Conservation (phyloP, 225 moss, liverwort and hornwort genomes). For the Pseudoscleropodium purum region DNA sequence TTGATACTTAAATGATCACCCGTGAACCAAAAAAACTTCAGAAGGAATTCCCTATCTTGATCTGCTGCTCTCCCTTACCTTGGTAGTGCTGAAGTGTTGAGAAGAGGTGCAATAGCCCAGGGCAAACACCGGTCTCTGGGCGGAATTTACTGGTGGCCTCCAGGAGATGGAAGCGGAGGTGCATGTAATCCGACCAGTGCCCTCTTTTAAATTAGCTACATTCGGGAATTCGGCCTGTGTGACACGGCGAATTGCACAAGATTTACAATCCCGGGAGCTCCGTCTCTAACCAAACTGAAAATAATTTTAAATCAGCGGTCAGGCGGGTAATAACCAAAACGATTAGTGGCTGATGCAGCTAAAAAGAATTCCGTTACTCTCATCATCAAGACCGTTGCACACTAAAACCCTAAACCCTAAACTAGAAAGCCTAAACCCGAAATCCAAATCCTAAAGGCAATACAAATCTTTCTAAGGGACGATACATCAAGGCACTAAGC, state of each 20-base stretch:
- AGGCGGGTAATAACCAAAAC: neutral
- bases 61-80: constrained; percentile 35
- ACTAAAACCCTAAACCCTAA: neutral
- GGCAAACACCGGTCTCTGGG: constrained; percentile 86
- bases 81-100: constrained; percentile 58
- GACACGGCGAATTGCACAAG: neutral
- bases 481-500: neutral
- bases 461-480: neutral
- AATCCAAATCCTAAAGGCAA: neutral
- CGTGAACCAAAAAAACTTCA: neutral
- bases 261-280: neutral
- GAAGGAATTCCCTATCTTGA: neutral
- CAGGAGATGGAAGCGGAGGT: constrained; percentile 70
- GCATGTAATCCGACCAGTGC: constrained; percentile 56
- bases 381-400: neutral
- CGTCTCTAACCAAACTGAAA: neutral
- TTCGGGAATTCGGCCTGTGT: constrained; percentile 90
- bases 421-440: neutral
- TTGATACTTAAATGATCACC: neutral
- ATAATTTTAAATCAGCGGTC: neutral
- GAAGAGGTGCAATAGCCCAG: constrained; percentile 62
- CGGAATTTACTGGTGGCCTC: constrained; percentile 71
- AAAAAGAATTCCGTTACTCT: neutral
- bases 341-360: neutral
- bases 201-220: constrained; percentile 64